phyloP scores from a whole-genome alignment of 768 basidiomycete genomes.

The Amanita pallidorosea region DNA sequence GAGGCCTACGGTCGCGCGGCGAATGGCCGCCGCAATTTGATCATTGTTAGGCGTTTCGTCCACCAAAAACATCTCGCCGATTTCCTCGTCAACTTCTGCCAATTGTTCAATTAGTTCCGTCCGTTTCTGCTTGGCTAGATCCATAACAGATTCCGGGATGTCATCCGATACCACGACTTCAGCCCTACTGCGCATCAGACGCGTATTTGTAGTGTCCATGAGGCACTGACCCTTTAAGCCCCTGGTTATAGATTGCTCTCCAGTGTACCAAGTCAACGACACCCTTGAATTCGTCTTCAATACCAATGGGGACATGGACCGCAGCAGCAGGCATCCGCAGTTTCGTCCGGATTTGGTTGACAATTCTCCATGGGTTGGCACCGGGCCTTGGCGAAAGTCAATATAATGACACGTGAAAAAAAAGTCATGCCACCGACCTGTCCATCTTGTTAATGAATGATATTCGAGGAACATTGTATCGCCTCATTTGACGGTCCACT shows the following conservation, averaged over 20 bases:
- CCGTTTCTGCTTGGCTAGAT: constrained; percentile 76
- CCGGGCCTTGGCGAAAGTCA: constrained; percentile 53
- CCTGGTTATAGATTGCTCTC: constrained; percentile 93
- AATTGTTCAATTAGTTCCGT: constrained; percentile 88
- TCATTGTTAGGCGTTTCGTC: constrained; percentile 65
- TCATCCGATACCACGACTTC: constrained; percentile 76
- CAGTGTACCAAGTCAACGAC: constrained; percentile 91
- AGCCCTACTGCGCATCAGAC: constrained; percentile 34
- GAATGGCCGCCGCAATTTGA: constrained; percentile 77
- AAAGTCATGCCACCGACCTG: constrained; percentile 33
- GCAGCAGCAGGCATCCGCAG: constrained; percentile 89
- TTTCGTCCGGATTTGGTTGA: constrained; percentile 85
- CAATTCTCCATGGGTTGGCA: constrained; percentile 93
- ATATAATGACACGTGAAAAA: not conserved
- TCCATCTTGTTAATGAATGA: constrained; percentile 99
- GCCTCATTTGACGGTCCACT: constrained; percentile 96
- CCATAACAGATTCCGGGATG: constrained; percentile 68
- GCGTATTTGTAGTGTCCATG: not conserved
- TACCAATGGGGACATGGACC: constrained; percentile 91
- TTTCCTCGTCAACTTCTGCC: constrained; percentile 91
- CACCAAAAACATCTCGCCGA: constrained; percentile 85
- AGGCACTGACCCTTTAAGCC: constrained; percentile 74
- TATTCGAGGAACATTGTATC: constrained; percentile 91
- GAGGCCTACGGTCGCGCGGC: constrained; percentile 77
- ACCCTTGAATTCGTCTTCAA: constrained; percentile 78